These are phyloP conservation scores for Zygnema circumcarinatum DNA, from an alignment of 139 green algal species.

Conservation along the genomic window DNA sequence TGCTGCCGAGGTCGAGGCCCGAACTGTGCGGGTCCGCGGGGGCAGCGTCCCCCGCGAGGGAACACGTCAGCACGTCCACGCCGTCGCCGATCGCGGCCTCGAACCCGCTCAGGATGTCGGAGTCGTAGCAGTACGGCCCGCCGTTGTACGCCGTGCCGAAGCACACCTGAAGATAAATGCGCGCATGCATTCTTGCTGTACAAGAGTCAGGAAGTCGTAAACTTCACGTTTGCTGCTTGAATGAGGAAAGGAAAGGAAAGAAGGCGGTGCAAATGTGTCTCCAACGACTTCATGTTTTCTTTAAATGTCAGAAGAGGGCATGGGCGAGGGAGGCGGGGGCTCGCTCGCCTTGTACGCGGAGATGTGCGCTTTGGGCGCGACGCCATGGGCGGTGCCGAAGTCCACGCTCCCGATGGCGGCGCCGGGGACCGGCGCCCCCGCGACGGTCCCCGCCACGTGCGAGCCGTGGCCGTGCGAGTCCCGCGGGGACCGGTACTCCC, in stretches of 20 bases:
- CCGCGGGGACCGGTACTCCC: conserved; percentile 18
- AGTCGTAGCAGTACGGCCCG: background rate
- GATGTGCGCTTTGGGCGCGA: conserved; percentile 20
- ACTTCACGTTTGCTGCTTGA: no score
- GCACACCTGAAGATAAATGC: background rate
- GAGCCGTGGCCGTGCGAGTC: conserved; percentile 38
- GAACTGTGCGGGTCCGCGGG: background rate
- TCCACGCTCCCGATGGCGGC: background rate
- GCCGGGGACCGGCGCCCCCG: background rate
- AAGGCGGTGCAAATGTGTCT: background rate
- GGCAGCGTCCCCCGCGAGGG: background rate
- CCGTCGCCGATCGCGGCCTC: conserved; percentile 32
- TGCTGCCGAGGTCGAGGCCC: background rate
- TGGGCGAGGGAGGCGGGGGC: background rate
- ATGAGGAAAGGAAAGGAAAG: background rate
- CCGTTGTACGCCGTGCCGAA: background rate
- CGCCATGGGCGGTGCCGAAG: conserved; percentile 6
- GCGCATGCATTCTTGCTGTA: background rate
- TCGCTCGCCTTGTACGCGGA: conserved; percentile 26
- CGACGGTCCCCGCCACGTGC: background rate
- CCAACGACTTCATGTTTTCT: no score
- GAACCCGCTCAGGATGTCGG: conserved; percentile 32
- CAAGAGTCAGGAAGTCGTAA: conserved; percentile 1
- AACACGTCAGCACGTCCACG: conserved; percentile 39
- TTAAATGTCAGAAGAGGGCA: no score